Conservation (phyloP, 139 green algal species). For the Auxenochlorella pyrenoidosa region DNA sequence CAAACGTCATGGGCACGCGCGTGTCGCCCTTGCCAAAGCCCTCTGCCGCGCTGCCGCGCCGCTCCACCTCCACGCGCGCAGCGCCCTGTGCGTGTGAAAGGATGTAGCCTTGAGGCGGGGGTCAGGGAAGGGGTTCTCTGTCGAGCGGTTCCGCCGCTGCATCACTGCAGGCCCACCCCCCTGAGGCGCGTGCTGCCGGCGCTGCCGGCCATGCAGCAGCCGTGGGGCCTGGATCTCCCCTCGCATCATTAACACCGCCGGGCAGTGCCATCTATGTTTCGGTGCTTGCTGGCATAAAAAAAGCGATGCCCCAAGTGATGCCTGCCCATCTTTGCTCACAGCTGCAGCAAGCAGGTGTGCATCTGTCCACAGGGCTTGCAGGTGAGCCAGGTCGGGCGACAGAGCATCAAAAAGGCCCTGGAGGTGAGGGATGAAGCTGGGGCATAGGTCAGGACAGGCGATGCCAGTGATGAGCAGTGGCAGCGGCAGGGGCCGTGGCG, state of each 20-base stretch:
- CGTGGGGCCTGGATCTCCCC: too few relatives aligned
- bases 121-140: too few relatives aligned
- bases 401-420: slow-evolving; percentile 29
- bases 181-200: too few relatives aligned
- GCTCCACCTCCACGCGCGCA: slow-evolving; percentile 63
- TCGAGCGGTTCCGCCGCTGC: too few relatives aligned
- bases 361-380: slow-evolving; percentile 27
- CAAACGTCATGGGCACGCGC: slow-evolving; percentile 64
- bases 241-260: too few relatives aligned
- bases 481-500: background rate
- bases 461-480: background rate
- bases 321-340: background rate
- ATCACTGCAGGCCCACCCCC: too few relatives aligned
- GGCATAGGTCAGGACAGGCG: background rate
- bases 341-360: slow-evolving; percentile 19
- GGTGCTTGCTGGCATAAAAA: too few relatives aligned
- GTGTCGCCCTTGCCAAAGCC: slow-evolving; percentile 70
- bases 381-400: slow-evolving; percentile 22
- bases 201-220: too few relatives aligned
- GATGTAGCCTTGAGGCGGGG: too few relatives aligned
- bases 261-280: too few relatives aligned
- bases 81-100: slow-evolving; percentile 51
- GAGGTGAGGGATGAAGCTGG: too few relatives aligned
- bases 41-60: slow-evolving; percentile 37
- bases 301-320: too few relatives aligned